phyloP scores from a whole-genome alignment of 1,284 basidiomycete genomes.

The Irpex lacteus region DNA sequence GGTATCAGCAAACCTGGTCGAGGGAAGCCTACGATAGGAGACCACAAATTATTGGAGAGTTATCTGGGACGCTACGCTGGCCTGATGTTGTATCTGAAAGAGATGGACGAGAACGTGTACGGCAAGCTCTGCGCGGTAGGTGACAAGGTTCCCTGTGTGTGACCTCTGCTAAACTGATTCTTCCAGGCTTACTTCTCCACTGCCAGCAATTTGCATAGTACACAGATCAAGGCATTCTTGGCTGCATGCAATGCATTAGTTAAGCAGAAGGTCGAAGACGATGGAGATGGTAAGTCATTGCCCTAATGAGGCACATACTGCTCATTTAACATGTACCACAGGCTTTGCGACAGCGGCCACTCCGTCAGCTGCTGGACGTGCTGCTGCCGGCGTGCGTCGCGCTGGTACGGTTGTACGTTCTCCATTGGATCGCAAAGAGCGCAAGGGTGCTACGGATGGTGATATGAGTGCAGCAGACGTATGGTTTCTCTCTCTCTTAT shows the following conservation, averaged over 20 bases:
- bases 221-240: conserved; percentile 78
- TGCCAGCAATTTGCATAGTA: conserved; percentile 75
- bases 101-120: conserved; percentile 88
- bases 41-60: conserved; percentile 74
- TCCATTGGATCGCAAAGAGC: conserved; percentile 65
- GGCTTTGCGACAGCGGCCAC: conserved; percentile 46
- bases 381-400: conserved; percentile 62
- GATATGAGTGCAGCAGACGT: conserved; percentile 71
- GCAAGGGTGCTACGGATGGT: conserved; percentile 55
- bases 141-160: conserved; percentile 14
- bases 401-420: conserved; percentile 76
- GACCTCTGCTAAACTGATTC: neutral
- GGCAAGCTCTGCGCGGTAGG: conserved; percentile 84
- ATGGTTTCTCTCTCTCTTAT: conserved; percentile 3
- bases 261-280: conserved; percentile 70
- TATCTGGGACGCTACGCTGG: conserved; percentile 89
- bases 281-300: conserved; percentile 53
- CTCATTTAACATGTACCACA: conserved; percentile 19
- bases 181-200: conserved; percentile 84
- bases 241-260: conserved; percentile 57
- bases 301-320: neutral
- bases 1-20: conserved; percentile 47
- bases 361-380: conserved; percentile 40
- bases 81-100: conserved; percentile 89
- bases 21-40: conserved; percentile 48